Conservation (phyloP, 768 basidiomycete genomes). For the Tricholoma sp. region DNA sequence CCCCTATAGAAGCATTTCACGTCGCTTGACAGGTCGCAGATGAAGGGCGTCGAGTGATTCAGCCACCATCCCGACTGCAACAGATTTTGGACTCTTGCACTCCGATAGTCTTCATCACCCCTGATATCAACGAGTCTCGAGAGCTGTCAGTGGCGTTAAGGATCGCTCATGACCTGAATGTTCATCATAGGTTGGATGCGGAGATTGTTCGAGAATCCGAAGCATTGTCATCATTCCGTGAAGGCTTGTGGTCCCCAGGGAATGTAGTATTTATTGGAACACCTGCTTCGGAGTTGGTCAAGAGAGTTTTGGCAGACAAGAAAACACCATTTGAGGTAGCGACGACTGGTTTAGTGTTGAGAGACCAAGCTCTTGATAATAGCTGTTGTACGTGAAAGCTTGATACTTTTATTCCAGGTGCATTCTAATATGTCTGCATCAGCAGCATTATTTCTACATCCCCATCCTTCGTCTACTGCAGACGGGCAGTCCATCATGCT, state of each 20-base stretch:
- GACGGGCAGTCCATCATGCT: slow-evolving; percentile 28
- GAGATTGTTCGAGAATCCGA: slow-evolving; percentile 48
- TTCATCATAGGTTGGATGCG: slow-evolving; percentile 68
- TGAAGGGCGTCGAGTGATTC: slow-evolving; percentile 4
- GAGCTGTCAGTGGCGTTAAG: slow-evolving; percentile 55
- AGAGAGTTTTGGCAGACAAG: slow-evolving; percentile 23
- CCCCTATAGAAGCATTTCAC: not conserved
- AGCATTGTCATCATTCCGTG: slow-evolving; percentile 20
- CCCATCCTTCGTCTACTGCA: slow-evolving; percentile 41
- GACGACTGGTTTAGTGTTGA: slow-evolving; percentile 20
- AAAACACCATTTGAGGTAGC: slow-evolving; percentile 28
- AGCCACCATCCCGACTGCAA: slow-evolving; percentile 56
- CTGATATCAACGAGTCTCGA: slow-evolving; percentile 23
- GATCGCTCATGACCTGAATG: slow-evolving; percentile 59
- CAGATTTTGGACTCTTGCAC: slow-evolving; percentile 51
- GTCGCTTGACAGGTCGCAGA: not conserved
- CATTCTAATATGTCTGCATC: slow-evolving; percentile 11
- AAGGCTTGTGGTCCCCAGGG: slow-evolving; percentile 25
- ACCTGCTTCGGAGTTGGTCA: slow-evolving; percentile 27
- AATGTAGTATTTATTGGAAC: slow-evolving; percentile 60
- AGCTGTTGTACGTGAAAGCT: not conserved
- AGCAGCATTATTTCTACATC: slow-evolving; percentile 63
- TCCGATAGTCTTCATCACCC: slow-evolving; percentile 54
- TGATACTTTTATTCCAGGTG: not conserved
- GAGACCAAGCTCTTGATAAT: slow-evolving; percentile 21